These are phyloP conservation scores for Cryphonectria parasitica DNA, from an alignment of 2,329 filamentous ascomycete species.

Conservation along the genomic window DNA sequence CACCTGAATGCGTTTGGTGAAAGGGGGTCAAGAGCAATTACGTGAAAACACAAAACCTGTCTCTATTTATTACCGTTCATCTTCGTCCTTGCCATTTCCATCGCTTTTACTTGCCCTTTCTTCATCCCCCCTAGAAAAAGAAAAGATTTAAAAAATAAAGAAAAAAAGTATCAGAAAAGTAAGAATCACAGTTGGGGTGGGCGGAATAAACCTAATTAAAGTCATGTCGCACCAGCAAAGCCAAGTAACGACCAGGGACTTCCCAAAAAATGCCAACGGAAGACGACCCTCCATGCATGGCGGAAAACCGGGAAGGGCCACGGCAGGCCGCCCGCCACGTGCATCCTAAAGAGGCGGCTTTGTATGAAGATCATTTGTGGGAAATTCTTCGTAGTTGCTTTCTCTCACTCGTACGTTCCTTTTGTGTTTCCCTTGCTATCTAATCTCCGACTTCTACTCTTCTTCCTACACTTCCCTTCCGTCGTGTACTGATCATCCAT, in stretches of 20 bases:
- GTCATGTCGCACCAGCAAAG: neutral
- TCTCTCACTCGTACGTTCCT: conserved; percentile 5
- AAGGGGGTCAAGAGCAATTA: neutral
- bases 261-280: conserved; percentile 22
- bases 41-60: neutral
- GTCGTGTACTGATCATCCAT: neutral
- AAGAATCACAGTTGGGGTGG: neutral
- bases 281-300: conserved; percentile 21
- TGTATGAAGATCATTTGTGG: conserved; percentile 25
- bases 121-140: too few relatives aligned
- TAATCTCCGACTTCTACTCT: neutral
- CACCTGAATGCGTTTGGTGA: neutral
- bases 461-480: neutral
- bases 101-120: neutral
- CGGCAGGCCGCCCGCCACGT: neutral
- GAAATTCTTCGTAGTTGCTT: conserved; percentile 17
- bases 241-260: neutral
- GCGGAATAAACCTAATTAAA: neutral
- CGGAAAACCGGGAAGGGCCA: conserved; percentile 19
- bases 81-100: neutral
- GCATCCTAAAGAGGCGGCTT: neutral
- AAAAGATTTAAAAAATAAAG: too few relatives aligned
- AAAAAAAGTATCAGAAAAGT: neutral
- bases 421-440: neutral
- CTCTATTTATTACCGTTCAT: neutral